Evolutionary conservation across 208 protist species (phyloP).

Genomic region (Leishmania turanica): DNA sequence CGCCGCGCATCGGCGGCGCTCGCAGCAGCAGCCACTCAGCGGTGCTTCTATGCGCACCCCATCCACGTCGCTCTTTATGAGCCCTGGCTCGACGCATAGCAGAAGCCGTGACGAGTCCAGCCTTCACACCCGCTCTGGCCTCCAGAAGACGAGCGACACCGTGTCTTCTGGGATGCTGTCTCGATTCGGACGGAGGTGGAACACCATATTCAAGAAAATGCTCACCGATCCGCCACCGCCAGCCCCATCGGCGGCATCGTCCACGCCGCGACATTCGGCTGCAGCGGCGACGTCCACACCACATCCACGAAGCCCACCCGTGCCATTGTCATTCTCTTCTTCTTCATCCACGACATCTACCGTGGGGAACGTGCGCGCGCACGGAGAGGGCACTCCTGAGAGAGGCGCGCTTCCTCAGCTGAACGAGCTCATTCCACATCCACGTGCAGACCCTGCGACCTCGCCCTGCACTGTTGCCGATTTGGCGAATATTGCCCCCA

Average conservation of each 20-base stretch:
- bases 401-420: not conserved
- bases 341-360: not conserved
- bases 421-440: not conserved
- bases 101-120: slow-evolving; percentile 5
- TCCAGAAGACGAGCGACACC: not conserved
- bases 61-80: slow-evolving; percentile 4
- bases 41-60: not conserved
- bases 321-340: not conserved
- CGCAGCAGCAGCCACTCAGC: not conserved
- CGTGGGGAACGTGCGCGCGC: not conserved
- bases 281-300: not conserved
- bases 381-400: not conserved
- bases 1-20: not conserved
- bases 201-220: slow-evolving; percentile 50
- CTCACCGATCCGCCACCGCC: slow-evolving; percentile 25
- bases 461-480: not conserved
- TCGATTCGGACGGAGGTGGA: slow-evolving; percentile 47
- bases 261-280: not conserved
- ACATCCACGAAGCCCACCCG: not conserved
- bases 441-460: not conserved
- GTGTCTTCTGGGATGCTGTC: slow-evolving; percentile 33
- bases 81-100: slow-evolving; percentile 2
- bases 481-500: not conserved
- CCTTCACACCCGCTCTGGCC: slow-evolving; percentile 3
- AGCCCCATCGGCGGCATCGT: not conserved